Evolutionary conservation across 2,329 filamentous ascomycete genomes (phyloP).

Genomic region (Exserohilum rostratum): DNA sequence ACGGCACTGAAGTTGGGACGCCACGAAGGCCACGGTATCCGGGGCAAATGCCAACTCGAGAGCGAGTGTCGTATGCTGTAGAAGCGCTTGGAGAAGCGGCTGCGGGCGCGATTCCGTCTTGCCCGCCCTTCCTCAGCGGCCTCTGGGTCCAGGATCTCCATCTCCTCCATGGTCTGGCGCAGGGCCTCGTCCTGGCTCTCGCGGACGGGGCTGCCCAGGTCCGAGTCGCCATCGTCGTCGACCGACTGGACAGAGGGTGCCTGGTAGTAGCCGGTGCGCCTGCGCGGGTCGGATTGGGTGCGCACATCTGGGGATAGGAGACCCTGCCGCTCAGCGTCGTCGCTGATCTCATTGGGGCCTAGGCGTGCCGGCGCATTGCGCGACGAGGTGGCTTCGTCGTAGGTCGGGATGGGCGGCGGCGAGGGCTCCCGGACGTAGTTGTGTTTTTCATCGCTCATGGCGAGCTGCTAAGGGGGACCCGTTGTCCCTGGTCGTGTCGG

Average conservation of each 20-base stretch:
- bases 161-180: conserved; percentile 83
- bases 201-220: conserved; percentile 59
- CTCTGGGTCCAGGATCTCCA: conserved; percentile 49
- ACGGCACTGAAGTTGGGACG: conserved; percentile 32
- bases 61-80: conserved; percentile 62
- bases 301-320: conserved; percentile 64
- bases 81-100: conserved; percentile 62
- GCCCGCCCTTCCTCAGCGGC: conserved; percentile 37
- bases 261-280: conserved; percentile 64
- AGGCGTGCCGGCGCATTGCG: conserved; percentile 56
- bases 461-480: conserved; percentile 11
- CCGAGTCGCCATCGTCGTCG: conserved; percentile 60
- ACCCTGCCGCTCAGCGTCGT: conserved; percentile 77
- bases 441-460: conserved; percentile 51
- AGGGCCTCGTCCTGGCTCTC: conserved; percentile 62
- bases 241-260: conserved; percentile 84
- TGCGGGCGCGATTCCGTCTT: conserved; percentile 38
- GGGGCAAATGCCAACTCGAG: conserved; percentile 60
- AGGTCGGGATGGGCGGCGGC: conserved; percentile 74
- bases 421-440: conserved; percentile 53
- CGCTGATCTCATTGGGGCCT: conserved; percentile 65
- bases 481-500: conserved; percentile 17
- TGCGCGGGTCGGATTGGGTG: conserved; percentile 37
- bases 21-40: conserved; percentile 44
- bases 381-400: conserved; percentile 78